A percentile compares a stretch with the other conserved stretches of the same genome.
These are phyloP conservation scores for Microcos paniculata DNA, from an alignment of 345 rosid species.

Conservation along the genomic window DNA sequence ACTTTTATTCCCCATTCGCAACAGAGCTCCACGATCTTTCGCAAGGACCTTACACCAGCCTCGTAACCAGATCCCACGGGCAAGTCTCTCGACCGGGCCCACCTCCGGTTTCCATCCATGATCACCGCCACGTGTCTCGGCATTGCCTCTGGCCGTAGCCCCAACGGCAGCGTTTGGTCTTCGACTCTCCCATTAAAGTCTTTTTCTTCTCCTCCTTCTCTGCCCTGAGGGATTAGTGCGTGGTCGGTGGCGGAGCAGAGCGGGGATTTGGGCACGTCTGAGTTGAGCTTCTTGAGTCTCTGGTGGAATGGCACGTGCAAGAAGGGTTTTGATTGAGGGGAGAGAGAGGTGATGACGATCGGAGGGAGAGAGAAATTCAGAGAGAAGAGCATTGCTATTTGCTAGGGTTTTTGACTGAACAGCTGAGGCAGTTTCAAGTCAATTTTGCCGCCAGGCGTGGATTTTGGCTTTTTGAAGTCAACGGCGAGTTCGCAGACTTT, in stretches of 20 bases:
- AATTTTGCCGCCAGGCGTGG: background rate
- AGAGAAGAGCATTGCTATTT: constrained; percentile 30
- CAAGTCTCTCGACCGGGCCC: constrained; percentile 25
- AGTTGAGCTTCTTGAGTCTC: background rate
- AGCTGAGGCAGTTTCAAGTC: no score
- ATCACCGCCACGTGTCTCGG: constrained; percentile 36
- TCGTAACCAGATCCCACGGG: constrained; percentile 24
- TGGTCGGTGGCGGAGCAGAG: background rate
- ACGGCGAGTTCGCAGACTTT: background rate
- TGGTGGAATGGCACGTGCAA: background rate
- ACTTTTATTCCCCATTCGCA: constrained; percentile 27
- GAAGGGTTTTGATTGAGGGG: background rate
- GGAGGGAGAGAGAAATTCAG: constrained; percentile 28
- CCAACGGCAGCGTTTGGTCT: constrained; percentile 11
- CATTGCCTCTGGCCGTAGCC: constrained; percentile 17
- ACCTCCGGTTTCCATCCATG: constrained; percentile 29
- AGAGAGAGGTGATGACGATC: background rate
- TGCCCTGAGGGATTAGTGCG: background rate
- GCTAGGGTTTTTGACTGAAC: background rate
- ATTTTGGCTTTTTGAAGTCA: background rate
- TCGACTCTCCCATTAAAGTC: background rate
- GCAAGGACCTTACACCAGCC: constrained; percentile 25
- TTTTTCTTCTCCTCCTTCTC: background rate
- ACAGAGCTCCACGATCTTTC: constrained; percentile 22
- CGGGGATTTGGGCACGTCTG: background rate